Base-by-base conservation (phyloP, 2,329 filamentous ascomycete genomes). In the Talaromyces islandicus region DNA sequence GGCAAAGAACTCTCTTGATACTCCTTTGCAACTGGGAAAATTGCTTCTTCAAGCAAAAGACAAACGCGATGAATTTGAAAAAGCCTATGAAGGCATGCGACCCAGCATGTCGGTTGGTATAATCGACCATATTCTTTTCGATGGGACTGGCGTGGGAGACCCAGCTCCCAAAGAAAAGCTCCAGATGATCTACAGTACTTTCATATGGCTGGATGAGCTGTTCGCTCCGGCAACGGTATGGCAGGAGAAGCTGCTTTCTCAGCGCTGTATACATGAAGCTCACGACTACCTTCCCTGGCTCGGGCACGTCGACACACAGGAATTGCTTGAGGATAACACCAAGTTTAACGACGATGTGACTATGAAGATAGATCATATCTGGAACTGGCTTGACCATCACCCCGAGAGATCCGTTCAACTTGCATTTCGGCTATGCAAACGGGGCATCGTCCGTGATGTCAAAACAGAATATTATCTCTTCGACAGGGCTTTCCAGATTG, bases 121-220 rank as follows among this genome's bases (percentile, higher is more conserved):
- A 12, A 57, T 57, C 24, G 55, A 57, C 32, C 29, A 57, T 14
- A 48, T 57, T 17, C n/a, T 57, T 19, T 50, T 57, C n/a, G 27
- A 21, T n/a, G 12, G 10, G 14, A 17, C 48, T 2, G 11, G 24
- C 17, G 48, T 19, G 27, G 19, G 27, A 7, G 14, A 52, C 2
- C 21, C 21, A n/a, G 4, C n/a, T 5, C 43, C 43, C n/a, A 24
- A 46, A 46, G 43, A 24, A 21, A 46, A 46, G 43, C 48, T 52
- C 17, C 24, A 52, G 21, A 52, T 27, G 48, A 29, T 57, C 9
- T 32, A 48, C 14, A 58, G 46, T 29, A 58, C 56, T n/a, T 52
- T 58, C 11, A 53, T 58, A 17, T 58, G 56, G 56, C 24, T 58
- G 14, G 32, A 58, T 24, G 56, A 58, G 27, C 48, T 58, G 29